A percentile compares a stretch with the other conserved stretches of the same genome.
Conservation (phyloP, 371 early-diverging fungal species). For the Mucor sp. region DNA sequence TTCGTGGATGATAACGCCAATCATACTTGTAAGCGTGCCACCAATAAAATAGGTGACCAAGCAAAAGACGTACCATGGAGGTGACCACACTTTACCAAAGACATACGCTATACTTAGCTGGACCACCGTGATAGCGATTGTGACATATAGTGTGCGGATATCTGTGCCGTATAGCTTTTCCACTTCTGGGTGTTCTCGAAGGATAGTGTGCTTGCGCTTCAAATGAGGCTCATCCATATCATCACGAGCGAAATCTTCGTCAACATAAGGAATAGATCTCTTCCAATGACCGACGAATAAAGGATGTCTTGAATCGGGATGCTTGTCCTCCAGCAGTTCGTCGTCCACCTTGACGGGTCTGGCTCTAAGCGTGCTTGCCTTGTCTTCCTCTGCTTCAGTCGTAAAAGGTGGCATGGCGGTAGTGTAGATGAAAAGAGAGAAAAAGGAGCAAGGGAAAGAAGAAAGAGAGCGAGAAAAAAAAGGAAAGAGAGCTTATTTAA, state of each 20-base stretch:
- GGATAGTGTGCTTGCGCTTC: constrained; percentile 86
- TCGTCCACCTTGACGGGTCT: constrained; percentile 4
- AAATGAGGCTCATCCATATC: constrained; percentile 94
- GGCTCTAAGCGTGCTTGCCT: constrained; percentile 5
- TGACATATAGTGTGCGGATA: constrained; percentile 72
- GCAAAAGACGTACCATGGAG: constrained; percentile 61
- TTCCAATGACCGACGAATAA: constrained; percentile 84
- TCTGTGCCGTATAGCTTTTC: constrained; percentile 84
- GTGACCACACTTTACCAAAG: constrained; percentile 66
- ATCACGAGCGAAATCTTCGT: constrained; percentile 80
- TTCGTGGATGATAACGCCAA: constrained; percentile 90
- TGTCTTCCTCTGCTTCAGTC: constrained; percentile 16
- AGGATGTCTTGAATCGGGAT: constrained; percentile 78
- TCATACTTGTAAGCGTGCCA: constrained; percentile 77
- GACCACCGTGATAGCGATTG: constrained; percentile 64
- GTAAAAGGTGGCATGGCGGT: constrained; percentile 17
- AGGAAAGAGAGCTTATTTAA: not conserved
- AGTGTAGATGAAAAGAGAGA: not conserved
- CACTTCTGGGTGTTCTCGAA: constrained; percentile 86
- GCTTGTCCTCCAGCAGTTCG: constrained; percentile 6
- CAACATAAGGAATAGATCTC: constrained; percentile 75
- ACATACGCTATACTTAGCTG: constrained; percentile 81
- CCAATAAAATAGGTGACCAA: constrained; percentile 78
- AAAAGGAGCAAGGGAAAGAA: not conserved
- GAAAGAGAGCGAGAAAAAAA: not conserved